Evolutionary conservation across 352 stramenopile genomes (phyloP).

Genomic region (Phytophthora europaea): DNA sequence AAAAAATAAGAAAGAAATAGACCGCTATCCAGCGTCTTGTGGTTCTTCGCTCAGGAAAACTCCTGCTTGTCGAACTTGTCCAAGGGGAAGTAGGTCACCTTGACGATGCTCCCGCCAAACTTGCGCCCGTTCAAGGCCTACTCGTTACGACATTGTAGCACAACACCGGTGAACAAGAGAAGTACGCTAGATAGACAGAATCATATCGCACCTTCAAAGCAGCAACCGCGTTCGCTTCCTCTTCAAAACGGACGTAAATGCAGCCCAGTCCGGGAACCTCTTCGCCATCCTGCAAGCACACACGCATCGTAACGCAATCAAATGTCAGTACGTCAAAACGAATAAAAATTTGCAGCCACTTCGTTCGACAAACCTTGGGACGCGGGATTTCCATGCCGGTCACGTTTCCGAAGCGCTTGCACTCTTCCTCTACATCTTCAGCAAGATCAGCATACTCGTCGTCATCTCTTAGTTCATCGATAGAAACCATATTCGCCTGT

Average conservation of each 20-base stretch:
- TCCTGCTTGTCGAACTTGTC: conserved; percentile 79
- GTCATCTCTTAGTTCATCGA: conserved; percentile 88
- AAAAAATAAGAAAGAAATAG: conserved; percentile 33
- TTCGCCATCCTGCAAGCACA: conserved; percentile 59
- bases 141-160: background rate
- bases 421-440: conserved; percentile 92
- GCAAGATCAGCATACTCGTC: conserved; percentile 89
- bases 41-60: conserved; percentile 54
- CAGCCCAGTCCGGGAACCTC: conserved; percentile 72
- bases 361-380: conserved; percentile 65
- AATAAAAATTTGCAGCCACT: background rate
- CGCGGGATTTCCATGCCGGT: conserved; percentile 81
- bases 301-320: background rate
- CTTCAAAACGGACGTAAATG: conserved; percentile 85
- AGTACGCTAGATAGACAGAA: background rate
- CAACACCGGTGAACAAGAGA: conserved; percentile 12
- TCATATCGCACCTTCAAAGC: conserved; percentile 65
- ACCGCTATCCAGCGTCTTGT: conserved; percentile 24
- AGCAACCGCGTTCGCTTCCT: conserved; percentile 61
- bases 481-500: conserved; percentile 88
- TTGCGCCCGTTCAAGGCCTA: conserved; percentile 88
- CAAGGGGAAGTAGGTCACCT: conserved; percentile 81
- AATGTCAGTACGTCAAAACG: background rate
- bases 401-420: conserved; percentile 87
- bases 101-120: conserved; percentile 88